Base-by-base conservation (phyloP, 2,329 filamentous ascomycete genomes). In the Calonectria multiphialidica region DNA sequence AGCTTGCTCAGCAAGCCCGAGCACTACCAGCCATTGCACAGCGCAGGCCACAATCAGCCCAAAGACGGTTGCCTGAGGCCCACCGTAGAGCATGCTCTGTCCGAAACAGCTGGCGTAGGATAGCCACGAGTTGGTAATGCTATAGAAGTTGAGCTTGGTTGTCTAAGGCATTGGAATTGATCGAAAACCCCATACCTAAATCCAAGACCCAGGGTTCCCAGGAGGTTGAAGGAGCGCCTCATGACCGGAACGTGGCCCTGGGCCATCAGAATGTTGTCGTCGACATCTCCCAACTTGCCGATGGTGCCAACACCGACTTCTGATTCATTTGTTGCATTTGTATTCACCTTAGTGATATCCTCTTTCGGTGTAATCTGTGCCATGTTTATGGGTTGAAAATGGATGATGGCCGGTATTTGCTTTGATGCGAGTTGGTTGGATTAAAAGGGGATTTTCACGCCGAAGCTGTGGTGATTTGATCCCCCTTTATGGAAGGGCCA, bases 91-190 rank as follows among this genome's bases (percentile, higher is more conserved):
- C 42, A 73, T 13, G 30, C 65, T 73, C 40, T 74, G 70, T 10
- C 75, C 75, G n/a, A 76, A 75, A 25, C 72, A 75, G 37, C 75
- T 76, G 30, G 71, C 49, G 64, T 70, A 76, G 2, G 68, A 74
- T 3, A 72, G 18, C 67, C 71, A 74, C 10, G 74, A 76, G 25
- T 76, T 75, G 13, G 74, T 75, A 42, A 76, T 76, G n/a, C 74
- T 75, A 8, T 2, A 66, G 47, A 25, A 25, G 40, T 44, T 30
- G 23, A 28, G 18, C 18, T 0, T 15, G 44, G 16, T 5, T 47
- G 21, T 42, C 13, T 5, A 1, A 8, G 25, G 10, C 18, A n/a
- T 35, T 42, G 28, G 33, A 21, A 18, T 35, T 2, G 18, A n/a
- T 15, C 13, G 30, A 12, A 30, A 16, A 23, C 1, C n/a, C 3